phyloP scores from a whole-genome alignment of 2,329 filamentous ascomycete genomes.

The Fusarium verrucosum region DNA sequence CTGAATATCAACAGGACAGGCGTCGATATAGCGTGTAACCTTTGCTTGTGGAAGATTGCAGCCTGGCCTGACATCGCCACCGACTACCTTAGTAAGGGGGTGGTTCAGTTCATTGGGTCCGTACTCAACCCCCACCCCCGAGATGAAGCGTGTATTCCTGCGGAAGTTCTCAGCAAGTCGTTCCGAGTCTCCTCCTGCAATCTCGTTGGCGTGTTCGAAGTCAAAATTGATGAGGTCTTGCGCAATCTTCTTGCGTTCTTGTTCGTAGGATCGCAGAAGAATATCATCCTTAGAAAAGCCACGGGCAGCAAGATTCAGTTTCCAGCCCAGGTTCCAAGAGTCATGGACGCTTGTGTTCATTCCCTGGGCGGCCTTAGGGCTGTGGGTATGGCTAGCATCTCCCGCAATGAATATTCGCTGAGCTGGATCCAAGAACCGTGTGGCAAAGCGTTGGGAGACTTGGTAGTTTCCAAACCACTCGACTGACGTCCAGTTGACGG shows the following conservation, averaged over 20 bases:
- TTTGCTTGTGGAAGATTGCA: slow-evolving; percentile 71
- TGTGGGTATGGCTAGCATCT: slow-evolving; percentile 77
- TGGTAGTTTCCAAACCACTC: slow-evolving; percentile 79
- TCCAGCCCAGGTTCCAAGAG: slow-evolving; percentile 68
- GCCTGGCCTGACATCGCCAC: slow-evolving; percentile 60
- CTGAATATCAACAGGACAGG: slow-evolving; percentile 79
- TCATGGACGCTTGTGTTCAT: slow-evolving; percentile 72
- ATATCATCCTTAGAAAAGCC: slow-evolving; percentile 61
- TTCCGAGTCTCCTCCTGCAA: slow-evolving; percentile 68
- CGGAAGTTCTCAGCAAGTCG: slow-evolving; percentile 74
- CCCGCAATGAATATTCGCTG: slow-evolving; percentile 71
- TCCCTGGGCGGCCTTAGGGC: slow-evolving; percentile 75
- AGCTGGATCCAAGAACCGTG: slow-evolving; percentile 69
- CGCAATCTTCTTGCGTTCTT: slow-evolving; percentile 69
- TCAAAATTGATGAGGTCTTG: slow-evolving; percentile 68
- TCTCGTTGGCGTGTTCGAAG: slow-evolving; percentile 64
- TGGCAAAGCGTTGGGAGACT: slow-evolving; percentile 75
- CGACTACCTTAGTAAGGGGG: slow-evolving; percentile 47
- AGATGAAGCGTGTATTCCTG: slow-evolving; percentile 76
- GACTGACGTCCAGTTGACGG: slow-evolving; percentile 65
- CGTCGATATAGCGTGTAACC: slow-evolving; percentile 79
- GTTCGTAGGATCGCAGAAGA: slow-evolving; percentile 68
- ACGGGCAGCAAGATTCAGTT: slow-evolving; percentile 61
- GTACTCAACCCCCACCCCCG: slow-evolving; percentile 73
- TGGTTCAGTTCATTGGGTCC: slow-evolving; percentile 61